Percentiles rank a stretch among this genome's conserved stretches.
Evolutionary conservation across 495 filamentous ascomycete genomes (phyloP).

Genomic region (Parathielavia appendiculata): DNA sequence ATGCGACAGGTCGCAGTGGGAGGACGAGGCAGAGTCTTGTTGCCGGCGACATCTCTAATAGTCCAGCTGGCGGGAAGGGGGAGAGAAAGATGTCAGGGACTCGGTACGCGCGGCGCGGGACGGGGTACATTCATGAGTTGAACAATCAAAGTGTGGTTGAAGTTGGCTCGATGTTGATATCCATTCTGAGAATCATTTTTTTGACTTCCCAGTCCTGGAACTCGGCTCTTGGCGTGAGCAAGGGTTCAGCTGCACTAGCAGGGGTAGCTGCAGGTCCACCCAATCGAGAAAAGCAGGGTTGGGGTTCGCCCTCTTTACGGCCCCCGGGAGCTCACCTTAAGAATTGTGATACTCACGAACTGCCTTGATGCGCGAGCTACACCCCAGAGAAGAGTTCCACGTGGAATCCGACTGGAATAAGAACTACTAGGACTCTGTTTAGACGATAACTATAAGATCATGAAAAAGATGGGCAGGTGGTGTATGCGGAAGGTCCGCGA

Average conservation of each 20-base stretch:
- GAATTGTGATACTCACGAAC: no score
- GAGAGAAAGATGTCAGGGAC: not conserved
- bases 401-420: no score
- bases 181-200: slow-evolving; percentile 12
- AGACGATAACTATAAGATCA: no score
- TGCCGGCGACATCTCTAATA: slow-evolving; percentile 19
- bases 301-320: no score
- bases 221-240: not conserved
- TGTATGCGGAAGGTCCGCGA: no score
- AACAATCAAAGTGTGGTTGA: no score
- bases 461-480: no score
- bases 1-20: slow-evolving; percentile 8
- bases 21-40: slow-evolving; percentile 17
- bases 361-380: no score
- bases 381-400: no score
- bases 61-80: not conserved
- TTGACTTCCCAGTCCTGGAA: not conserved
- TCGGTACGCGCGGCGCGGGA: slow-evolving; percentile 8
- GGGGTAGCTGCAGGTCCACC: not conserved
- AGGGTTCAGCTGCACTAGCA: slow-evolving; percentile 1
- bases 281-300: not conserved
- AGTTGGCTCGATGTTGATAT: not conserved
- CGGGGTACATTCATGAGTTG: slow-evolving; percentile 12
- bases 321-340: no score
- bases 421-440: no score